Base-by-base conservation (phyloP, 2,329 filamentous ascomycete genomes). In the Akanthomyces lecanii region DNA sequence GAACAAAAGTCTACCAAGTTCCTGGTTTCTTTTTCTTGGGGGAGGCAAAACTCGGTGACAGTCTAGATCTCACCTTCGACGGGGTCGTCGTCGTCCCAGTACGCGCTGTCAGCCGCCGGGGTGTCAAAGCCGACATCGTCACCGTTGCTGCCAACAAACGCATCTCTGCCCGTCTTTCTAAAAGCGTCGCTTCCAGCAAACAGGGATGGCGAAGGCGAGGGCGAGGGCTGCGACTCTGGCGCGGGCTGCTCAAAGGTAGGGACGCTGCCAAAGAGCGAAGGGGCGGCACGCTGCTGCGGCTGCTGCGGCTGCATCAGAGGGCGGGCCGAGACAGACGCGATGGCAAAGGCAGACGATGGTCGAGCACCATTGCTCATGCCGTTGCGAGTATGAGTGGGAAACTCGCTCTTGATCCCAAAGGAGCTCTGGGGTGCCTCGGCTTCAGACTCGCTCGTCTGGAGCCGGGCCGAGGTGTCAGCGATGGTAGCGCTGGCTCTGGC, bases 31-130 rank as follows among this genome's bases (percentile, higher is more conserved):
- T 33, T n/a, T 45, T 5, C 2, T 56, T 3, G 38, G 14, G 33
- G 4, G 7, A 30, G 28, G 28, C 28, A 6, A 6, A 30, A 30
- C 28, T 30, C 28, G 6, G 21, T 1, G 12, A 23, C 2, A 45
- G 28, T 12, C 56, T 69, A 79, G 62, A 75, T 71, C 67, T 79
- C 77, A 48, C 75, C 77, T 16, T 78, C 75, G 4, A 68, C 67
- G 2, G 11, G 2, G 23, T 71, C 68, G 45, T 67, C 66, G 18
- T 72, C 72, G 30, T 66, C 66, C 33, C 65, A 58, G 47, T 60
- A 45, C 47, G 55, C 28, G 33, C 42, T 50, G 3, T 60, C 38
- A 36, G 53, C 42, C 40, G 56, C 51, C 21, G 51, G 25, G 50
- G 10, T 54, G 55, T 48, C 18, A 62, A 50, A 47, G 36, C 33